These are phyloP conservation scores for Apophysomyces sp. DNA, from an alignment of 371 early-diverging fungal genomes.

Conservation along the genomic window DNA sequence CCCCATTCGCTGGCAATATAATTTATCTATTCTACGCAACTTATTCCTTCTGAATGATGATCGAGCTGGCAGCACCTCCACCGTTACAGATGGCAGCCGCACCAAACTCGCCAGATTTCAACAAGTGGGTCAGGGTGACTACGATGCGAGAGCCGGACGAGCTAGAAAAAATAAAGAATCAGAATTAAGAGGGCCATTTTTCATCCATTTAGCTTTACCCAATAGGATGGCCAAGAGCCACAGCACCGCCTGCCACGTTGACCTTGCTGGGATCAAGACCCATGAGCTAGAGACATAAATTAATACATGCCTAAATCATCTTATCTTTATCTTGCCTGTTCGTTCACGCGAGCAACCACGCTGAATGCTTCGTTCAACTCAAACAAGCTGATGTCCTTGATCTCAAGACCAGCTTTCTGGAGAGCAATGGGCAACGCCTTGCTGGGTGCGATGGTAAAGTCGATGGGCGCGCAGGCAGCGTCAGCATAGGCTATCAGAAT, in stretches of 20 bases:
- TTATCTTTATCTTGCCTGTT: conserved; percentile 32
- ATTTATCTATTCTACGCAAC: neutral
- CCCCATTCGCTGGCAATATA: no score
- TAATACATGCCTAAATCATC: neutral
- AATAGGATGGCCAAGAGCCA: conserved; percentile 93
- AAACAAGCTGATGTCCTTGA: conserved; percentile 77
- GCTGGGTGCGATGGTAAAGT: conserved; percentile 94
- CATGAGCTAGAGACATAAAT: conserved; percentile 54
- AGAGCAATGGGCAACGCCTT: conserved; percentile 91
- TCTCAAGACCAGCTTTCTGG: conserved; percentile 68
- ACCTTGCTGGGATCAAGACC: conserved; percentile 73
- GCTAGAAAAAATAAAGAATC: conserved; percentile 15
- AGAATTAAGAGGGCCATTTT: no score
- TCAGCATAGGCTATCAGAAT: conserved; percentile 62
- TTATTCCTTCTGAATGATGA: conserved; percentile 77
- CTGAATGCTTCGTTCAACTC: conserved; percentile 97
- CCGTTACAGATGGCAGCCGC: conserved; percentile 92
- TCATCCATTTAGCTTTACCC: conserved; percentile 51
- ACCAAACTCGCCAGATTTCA: conserved; percentile 80
- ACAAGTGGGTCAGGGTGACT: conserved; percentile 80
- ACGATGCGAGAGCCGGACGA: conserved; percentile 90
- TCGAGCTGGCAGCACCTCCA: conserved; percentile 88
- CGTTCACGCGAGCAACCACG: conserved; percentile 87
- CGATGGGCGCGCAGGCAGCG: conserved; percentile 84
- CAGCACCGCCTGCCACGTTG: conserved; percentile 90